These are phyloP conservation scores for Dillenia suffruticosa DNA, from an alignment of 164 flowering plant genomes.

Conservation along the genomic window DNA sequence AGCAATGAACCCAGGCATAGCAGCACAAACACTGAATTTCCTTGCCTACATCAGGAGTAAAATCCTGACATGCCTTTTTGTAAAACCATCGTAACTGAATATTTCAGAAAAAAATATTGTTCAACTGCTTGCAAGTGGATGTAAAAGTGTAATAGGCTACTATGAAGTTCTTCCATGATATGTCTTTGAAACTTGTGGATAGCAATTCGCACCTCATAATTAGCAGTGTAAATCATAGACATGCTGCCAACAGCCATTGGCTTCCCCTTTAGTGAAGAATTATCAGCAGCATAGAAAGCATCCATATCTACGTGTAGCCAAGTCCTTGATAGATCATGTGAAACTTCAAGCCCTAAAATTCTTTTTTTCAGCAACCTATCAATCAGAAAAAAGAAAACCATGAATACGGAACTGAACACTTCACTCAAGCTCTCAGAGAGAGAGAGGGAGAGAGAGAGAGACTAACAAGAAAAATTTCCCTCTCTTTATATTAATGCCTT, in stretches of 20 bases:
- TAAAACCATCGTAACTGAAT: neutral
- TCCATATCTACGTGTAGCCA: conserved; percentile 99
- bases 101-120: neutral
- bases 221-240: conserved; percentile 98
- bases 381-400: conserved; percentile 2
- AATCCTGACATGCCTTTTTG: neutral
- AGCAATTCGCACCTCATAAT: conserved; percentile 77
- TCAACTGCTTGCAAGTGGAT: neutral
- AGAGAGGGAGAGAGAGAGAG: too few relatives aligned
- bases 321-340: conserved; percentile 67
- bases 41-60: conserved; percentile 53
- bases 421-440: too few relatives aligned
- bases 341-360: conserved; percentile 71
- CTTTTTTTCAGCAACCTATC: conserved; percentile 80
- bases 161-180: neutral
- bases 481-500: too few relatives aligned
- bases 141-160: neutral
- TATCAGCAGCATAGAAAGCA: conserved; percentile 96
- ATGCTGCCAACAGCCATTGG: conserved; percentile 98
- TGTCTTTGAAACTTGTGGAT: conserved; percentile 8
- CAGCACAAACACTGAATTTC: conserved; percentile 95
- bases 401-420: neutral
- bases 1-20: conserved; percentile 99
- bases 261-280: conserved; percentile 75
- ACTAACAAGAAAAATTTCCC: too few relatives aligned